Evolutionary conservation across 306 rosid genomes (phyloP).

Genomic region (Herpetospermum pedunculosum): DNA sequence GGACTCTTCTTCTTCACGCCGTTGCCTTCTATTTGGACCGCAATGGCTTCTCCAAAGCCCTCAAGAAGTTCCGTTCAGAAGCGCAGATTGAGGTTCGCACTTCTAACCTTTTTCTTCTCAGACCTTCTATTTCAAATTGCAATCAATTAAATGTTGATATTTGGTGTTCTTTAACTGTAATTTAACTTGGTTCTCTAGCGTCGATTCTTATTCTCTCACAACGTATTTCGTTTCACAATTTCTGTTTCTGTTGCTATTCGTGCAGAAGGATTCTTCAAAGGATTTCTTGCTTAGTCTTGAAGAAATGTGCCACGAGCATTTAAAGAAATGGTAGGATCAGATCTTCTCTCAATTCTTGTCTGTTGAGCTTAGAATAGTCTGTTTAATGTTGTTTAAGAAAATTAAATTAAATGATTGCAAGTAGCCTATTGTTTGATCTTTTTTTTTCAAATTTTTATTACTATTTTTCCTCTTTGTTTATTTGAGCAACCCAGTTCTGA

Average conservation of each 20-base stretch:
- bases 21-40: slow-evolving; percentile 45
- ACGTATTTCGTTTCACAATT: not conserved
- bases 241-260: not conserved
- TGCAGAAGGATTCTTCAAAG: slow-evolving; percentile 28
- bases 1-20: slow-evolving; percentile 38
- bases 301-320: slow-evolving; percentile 39
- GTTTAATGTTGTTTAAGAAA: not conserved
- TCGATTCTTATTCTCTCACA: not conserved
- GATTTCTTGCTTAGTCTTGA: slow-evolving; percentile 25
- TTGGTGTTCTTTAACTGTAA: not conserved
- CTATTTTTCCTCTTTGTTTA: not conserved
- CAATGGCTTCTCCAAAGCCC: slow-evolving; percentile 54
- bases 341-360: not conserved
- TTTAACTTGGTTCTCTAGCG: too few species aligned
- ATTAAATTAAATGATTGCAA: not conserved
- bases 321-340: slow-evolving; percentile 38
- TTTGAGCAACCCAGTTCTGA: not conserved
- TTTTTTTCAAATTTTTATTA: not conserved
- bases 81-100: slow-evolving; percentile 43
- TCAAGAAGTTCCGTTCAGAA: slow-evolving; percentile 58
- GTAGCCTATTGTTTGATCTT: not conserved
- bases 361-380: not conserved
- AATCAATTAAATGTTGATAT: not conserved
- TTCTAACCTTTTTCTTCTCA: not conserved
- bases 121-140: not conserved